phyloP scores from a whole-genome alignment of 2,329 filamentous ascomycete genomes.

The Sporothrix inflata region DNA sequence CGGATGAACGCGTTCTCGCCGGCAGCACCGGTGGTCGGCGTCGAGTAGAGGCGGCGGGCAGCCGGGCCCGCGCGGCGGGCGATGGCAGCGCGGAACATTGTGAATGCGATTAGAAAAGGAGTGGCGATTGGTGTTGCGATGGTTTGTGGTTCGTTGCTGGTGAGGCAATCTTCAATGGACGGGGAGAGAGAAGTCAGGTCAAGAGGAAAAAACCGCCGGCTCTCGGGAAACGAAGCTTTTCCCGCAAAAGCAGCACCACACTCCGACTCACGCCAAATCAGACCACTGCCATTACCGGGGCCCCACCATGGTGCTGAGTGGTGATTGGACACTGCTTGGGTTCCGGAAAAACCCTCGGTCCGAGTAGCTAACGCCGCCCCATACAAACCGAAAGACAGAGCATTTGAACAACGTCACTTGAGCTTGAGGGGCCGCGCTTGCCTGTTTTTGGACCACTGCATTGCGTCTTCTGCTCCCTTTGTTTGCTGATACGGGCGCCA shows the following conservation, averaged over 20 bases:
- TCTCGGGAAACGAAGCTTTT: slow-evolving; percentile 33
- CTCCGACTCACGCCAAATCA: slow-evolving; percentile 28
- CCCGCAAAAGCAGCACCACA: slow-evolving; percentile 30
- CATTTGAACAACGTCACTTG: slow-evolving; percentile 22
- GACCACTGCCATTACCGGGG: slow-evolving; percentile 27
- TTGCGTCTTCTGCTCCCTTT: neutral
- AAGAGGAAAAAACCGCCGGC: slow-evolving; percentile 28
- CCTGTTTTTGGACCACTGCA: slow-evolving; percentile 10
- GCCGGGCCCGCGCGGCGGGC: slow-evolving; percentile 32
- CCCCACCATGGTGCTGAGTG: neutral
- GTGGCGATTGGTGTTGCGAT: slow-evolving; percentile 14
- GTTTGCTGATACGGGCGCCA: no score
- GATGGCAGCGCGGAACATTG: slow-evolving; percentile 34
- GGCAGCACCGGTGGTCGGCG: slow-evolving; percentile 27
- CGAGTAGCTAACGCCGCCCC: neutral
- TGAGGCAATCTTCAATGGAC: slow-evolving; percentile 20
- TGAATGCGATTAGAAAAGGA: slow-evolving; percentile 4
- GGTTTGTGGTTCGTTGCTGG: neutral
- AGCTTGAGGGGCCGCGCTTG: slow-evolving; percentile 12
- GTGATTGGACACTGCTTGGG: neutral
- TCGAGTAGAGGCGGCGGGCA: slow-evolving; percentile 33
- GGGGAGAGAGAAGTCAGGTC: neutral
- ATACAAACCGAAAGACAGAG: neutral
- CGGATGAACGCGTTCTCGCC: slow-evolving; percentile 89
- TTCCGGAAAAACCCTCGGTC: neutral